Evolutionary conservation across 1,139 yeast genomes (phyloP), one percentile per base, ranked within the genome.

Genomic region (Suhomyces bokatorum): DNA sequence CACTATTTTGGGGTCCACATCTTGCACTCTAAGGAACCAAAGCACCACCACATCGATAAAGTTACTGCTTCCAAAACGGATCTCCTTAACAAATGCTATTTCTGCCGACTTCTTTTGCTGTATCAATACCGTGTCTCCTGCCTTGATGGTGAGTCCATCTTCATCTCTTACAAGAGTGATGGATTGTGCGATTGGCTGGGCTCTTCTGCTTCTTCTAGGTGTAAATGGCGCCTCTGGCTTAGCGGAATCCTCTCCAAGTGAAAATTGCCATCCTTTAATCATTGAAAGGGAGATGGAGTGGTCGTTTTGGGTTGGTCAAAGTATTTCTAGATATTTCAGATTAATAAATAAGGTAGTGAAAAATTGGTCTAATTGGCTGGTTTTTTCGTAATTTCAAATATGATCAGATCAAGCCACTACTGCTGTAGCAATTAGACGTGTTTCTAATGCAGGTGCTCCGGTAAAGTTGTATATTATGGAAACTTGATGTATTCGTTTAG

Each of bases 91-190:
- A 13, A 76, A 51, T 0, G 67, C 78, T n/a, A 70, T 46, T 29
- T 63, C 69, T 43, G 43, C 46, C 51, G 43, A 24, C 11, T 28
- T 29, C 17, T 39, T 36, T 31, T 57, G 54, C 32, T 57, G 54
- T 1, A 70, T 63, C 5, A 69, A 49, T 0, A 77, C 48, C 20
- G 68, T 57, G 48, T 73, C 78, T 1, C 82, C 81, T n/a, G 57
- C 64, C 36, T 59, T 62, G 15, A 77, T 43, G 43, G 62, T 67
- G 22, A 73, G 51, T 3, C 63, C 69, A 53, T 77, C 82, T 9
- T 44, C 42, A 3, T 59, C 62, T 42, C 75, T 55, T 28, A 49
- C 52, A 9, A 72, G 49, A 4, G 53, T 50, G 20, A 68, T 52
- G 2, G 44, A 30, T 22, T 45, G 47, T 15, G 35, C 35, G 4